phyloP scores from a whole-genome alignment of 257 asterid species.

The Ehretia macrophylla region DNA sequence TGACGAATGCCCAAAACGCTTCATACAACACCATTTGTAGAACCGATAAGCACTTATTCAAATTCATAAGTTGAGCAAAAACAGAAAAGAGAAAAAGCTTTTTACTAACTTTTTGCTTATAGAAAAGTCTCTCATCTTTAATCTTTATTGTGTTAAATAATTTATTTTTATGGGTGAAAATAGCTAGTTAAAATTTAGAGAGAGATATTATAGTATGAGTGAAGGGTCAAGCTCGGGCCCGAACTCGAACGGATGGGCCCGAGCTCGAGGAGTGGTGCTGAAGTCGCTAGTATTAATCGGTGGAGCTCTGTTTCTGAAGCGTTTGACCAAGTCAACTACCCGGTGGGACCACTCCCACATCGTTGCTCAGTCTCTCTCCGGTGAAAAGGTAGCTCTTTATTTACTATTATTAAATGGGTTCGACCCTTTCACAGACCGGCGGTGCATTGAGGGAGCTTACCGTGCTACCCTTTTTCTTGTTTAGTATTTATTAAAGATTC shows the following conservation, averaged over 20 bases:
- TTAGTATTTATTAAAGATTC: background rate
- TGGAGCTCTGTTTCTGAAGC: conserved; percentile 83
- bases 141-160: background rate
- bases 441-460: too few species aligned
- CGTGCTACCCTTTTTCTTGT: background rate
- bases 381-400: conserved; percentile 60
- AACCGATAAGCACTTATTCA: too few species aligned
- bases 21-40: too few species aligned
- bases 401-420: too few species aligned
- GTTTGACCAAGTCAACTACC: conserved; percentile 92
- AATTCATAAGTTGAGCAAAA: too few species aligned
- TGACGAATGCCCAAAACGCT: too few species aligned
- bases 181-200: background rate
- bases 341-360: conserved; percentile 95
- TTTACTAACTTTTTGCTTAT: too few species aligned
- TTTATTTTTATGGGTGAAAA: background rate
- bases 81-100: too few species aligned
- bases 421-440: too few species aligned
- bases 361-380: conserved; percentile 90
- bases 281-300: conserved; percentile 77
- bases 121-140: background rate
- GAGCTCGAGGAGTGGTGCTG: conserved; percentile 69
- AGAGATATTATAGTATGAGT: conserved; percentile 36
- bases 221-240: conserved; percentile 57
- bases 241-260: conserved; percentile 68